Percentiles rank a stretch among this genome's conserved stretches.
These are phyloP conservation scores for Cyclotella kingstonii DNA, from an alignment of 108 stramenopile species.

Conservation along the genomic window DNA sequence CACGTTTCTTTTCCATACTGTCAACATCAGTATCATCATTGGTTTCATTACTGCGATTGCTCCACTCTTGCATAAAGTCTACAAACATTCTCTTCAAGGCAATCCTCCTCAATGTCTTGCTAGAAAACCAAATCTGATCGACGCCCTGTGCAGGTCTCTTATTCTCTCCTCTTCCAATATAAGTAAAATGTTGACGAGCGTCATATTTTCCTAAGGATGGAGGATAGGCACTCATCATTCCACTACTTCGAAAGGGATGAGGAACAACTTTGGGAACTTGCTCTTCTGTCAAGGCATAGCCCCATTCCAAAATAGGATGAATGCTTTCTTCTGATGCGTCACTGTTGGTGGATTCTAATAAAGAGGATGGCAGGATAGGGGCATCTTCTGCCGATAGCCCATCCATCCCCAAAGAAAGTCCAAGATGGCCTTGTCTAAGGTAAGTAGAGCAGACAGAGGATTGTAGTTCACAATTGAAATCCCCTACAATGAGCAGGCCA, in stretches of 20 bases:
- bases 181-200: slow-evolving; percentile 46
- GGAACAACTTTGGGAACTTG: slow-evolving; percentile 31
- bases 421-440: slow-evolving; percentile 43
- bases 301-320: slow-evolving; percentile 55
- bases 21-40: slow-evolving; percentile 15
- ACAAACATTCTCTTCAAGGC: slow-evolving; percentile 39
- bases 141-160: slow-evolving; percentile 45
- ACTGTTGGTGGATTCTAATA: slow-evolving; percentile 46
- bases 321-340: slow-evolving; percentile 37
- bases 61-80: slow-evolving; percentile 22
- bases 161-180: slow-evolving; percentile 22
- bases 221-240: slow-evolving; percentile 47
- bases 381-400: slow-evolving; percentile 46
- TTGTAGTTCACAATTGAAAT: slow-evolving; percentile 59
- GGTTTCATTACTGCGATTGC: slow-evolving; percentile 13
- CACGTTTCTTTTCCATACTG: slow-evolving; percentile 5
- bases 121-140: slow-evolving; percentile 58
- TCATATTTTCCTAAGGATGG: slow-evolving; percentile 34
- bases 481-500: slow-evolving; percentile 43
- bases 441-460: slow-evolving; percentile 52
- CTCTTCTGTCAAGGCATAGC: slow-evolving; percentile 44
- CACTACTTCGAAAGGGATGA: slow-evolving; percentile 50
- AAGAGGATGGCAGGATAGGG: slow-evolving; percentile 30
- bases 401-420: slow-evolving; percentile 43
- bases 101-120: slow-evolving; percentile 30